Conservation (phyloP, 257 asterid species). For the Nicotiana obtusifolia region DNA sequence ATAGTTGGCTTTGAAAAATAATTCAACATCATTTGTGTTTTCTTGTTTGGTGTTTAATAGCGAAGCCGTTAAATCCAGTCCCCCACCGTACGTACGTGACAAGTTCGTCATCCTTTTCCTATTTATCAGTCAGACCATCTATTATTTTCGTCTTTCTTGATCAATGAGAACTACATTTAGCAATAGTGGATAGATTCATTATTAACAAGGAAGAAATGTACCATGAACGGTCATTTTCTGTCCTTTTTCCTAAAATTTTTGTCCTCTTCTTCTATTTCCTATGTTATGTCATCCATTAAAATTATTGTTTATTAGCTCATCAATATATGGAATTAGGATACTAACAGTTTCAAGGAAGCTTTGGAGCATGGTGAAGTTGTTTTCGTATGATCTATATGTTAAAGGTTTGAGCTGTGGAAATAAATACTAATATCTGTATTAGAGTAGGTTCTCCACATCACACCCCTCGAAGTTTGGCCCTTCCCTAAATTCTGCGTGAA, state of each 20-base stretch:
- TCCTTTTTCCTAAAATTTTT: background rate
- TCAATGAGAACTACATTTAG: background rate
- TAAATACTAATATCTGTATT: no score
- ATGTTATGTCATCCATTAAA: background rate
- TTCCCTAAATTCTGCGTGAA: no score
- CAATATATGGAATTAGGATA: background rate
- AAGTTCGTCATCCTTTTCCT: background rate
- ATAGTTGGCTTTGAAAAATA: no score
- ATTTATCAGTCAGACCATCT: background rate
- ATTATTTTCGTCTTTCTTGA: background rate
- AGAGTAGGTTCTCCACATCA: no score
- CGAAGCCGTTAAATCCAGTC: background rate
- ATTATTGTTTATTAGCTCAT: background rate
- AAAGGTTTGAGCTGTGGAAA: no score
- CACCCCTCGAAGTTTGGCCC: no score
- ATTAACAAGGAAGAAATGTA: background rate
- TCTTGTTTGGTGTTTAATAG: background rate
- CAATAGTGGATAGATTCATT: background rate
- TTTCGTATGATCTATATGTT: no score
- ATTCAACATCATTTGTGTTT: background rate
- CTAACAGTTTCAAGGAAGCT: no score
- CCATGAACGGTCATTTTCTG: background rate
- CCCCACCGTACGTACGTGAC: background rate
- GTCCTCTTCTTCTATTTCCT: background rate
- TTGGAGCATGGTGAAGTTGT: no score